Conservation (phyloP, 345 rosid genomes). For the Salix udensis region DNA sequence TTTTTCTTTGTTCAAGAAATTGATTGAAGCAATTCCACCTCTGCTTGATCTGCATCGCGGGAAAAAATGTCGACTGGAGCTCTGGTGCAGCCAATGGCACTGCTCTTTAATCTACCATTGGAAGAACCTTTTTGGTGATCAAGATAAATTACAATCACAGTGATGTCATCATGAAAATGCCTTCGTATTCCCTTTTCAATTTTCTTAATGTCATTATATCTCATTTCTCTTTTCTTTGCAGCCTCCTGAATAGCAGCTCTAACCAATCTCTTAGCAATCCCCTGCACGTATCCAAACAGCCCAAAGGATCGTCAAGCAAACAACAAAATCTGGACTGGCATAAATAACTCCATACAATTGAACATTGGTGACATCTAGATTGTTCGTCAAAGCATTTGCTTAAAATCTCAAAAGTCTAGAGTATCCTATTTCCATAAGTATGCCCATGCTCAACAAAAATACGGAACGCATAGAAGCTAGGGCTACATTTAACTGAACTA, state of each 20-base stretch:
- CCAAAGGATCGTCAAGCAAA: not conserved
- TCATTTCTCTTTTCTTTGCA: slow-evolving; percentile 32
- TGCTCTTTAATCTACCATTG: slow-evolving; percentile 18
- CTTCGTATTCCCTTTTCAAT: slow-evolving; percentile 21
- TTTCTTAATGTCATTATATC: slow-evolving; percentile 31
- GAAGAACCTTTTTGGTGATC: slow-evolving; percentile 49
- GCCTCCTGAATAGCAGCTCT: slow-evolving; percentile 30
- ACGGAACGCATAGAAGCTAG: not conserved
- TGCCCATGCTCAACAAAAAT: not conserved
- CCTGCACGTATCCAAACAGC: slow-evolving; percentile 13
- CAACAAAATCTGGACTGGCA: not conserved
- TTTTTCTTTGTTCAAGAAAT: slow-evolving; percentile 12
- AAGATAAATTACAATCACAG: slow-evolving; percentile 31
- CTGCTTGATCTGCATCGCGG: slow-evolving; percentile 44
- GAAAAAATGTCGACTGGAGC: slow-evolving; percentile 81
- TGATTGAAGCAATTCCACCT: slow-evolving; percentile 28
- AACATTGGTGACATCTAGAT: not conserved
- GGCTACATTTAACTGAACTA: not conserved
- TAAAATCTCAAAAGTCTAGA: not conserved
- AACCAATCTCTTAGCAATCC: slow-evolving; percentile 35
- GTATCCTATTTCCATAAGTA: not conserved
- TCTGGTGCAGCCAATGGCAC: slow-evolving; percentile 40
- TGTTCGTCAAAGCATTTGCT: not conserved
- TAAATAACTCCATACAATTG: not conserved
- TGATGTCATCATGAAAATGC: slow-evolving; percentile 33